Evolutionary conservation across 192 early-diverging fungal species (phyloP), one percentile per base, ranked within the genome.

Genomic region (Rhizophagus sp.): DNA sequence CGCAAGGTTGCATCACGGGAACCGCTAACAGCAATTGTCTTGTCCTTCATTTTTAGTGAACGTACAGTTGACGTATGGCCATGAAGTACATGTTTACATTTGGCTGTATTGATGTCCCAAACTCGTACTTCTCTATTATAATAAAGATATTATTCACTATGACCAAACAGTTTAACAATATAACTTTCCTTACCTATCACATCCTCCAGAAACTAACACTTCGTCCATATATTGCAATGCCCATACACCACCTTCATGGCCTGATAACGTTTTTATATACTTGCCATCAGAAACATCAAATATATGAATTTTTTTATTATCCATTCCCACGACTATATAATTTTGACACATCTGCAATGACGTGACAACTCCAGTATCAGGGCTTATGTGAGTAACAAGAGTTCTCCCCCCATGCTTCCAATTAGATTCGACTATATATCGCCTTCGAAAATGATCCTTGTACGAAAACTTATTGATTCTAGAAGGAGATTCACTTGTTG

Each of bases 11-110:
- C 90, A 83, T 99, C 98, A 25, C 98, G 87, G 24, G 95, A 96
- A 13, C 97, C 98, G 1, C 97, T 98, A 9, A 99, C 92, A 62
- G 93, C 91, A 3, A 94, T 83, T 6, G 24, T 67, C 17, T 88
- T 90, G 39, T 90, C 89, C 41, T 83, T 85, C 68, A 99, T 92
- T 77, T 96, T 93, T 69, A 99, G 85, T 83, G 97, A 99, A 8
- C 98, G 89, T 24, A 99, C 96, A n/a, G 98, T 99, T 44, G 94
- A 95, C 12, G 95, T 96, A 77, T 99, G 98, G 17, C 98, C 98
- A 52, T 92, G 87, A 83, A 99, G 95, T 62, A 97, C 90, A 79
- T 98, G 95, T 47, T 93, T 95, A 83, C 94, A 95, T 25, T 81
- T 69, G 1, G 96, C 96, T 7, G 93, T 91, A 27, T 94, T 91